Evolutionary conservation across 2,329 filamentous ascomycete genomes (phyloP), one percentile per base, ranked within the genome.

Genomic region (Cladophialophora bantiana): DNA sequence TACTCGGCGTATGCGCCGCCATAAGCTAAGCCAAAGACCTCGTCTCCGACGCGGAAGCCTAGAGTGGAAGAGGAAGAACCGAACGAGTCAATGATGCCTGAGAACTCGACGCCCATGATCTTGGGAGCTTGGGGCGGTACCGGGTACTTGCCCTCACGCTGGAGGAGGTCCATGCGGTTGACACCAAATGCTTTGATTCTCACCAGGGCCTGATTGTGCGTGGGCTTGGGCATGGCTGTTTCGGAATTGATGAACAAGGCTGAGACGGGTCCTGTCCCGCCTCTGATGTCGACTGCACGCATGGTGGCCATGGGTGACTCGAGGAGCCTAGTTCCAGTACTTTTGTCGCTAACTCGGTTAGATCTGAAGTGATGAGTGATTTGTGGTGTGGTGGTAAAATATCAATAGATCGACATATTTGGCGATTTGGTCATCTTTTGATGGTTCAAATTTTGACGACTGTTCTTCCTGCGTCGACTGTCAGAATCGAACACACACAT

Each of bases 1-100:
- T 90, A 94, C 81, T 96, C 91, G 34, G 93, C 93, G 78, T 97
- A 96, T 0, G 93, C 93, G 38, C 77, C 94, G 70, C 94, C 93
- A 80, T 97, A 96, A 4, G 92, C 91, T 13, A 97, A 83, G 0
- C 94, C 94, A 76, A 98, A 94, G 5, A 67, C 68, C 45, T 69
- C 67, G 42, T 69, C 67, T 35, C 64, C 67, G 20, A 67, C 50
- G 6, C 59, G 54, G 67, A 69, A 69, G 15, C 61, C 74, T 48
- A 75, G 78, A 53, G 70, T 63, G 7, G 79, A 48, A 7, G 74
- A 77, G 40, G 79, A 68, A 58, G 55, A 58, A 1, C 84, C 86
- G 26, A 93, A 77, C 26, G 83, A 82, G 72, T 81, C 78, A 62
- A 83, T 77, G 7, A 74, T 75, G 7, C 82, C 82, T 20, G 78